These are phyloP conservation scores for Colletotrichum eleusines DNA, from an alignment of 2,329 filamentous ascomycete genomes.

Conservation along the genomic window DNA sequence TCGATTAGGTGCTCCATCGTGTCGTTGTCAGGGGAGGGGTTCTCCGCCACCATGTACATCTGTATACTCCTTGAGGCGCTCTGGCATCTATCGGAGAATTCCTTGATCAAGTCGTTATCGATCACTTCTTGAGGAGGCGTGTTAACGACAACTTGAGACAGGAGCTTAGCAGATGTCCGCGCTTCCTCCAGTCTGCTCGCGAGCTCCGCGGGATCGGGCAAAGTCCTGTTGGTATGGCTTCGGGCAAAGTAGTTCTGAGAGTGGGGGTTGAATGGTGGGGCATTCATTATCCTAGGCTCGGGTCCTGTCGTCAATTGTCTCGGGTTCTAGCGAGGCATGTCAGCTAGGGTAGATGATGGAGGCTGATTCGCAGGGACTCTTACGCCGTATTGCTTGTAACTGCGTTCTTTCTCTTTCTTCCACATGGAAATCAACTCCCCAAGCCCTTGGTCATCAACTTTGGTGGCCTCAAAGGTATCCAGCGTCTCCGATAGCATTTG, in stretches of 20 bases:
- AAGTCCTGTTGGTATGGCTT: constrained; percentile 59
- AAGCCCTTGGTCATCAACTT: constrained; percentile 80
- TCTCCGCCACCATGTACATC: constrained; percentile 82
- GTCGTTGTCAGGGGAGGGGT: constrained; percentile 88
- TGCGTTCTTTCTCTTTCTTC: constrained; percentile 84
- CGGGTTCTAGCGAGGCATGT: constrained; percentile 41
- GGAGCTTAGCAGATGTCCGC: constrained; percentile 87
- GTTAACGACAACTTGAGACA: constrained; percentile 91
- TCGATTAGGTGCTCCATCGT: constrained; percentile 95
- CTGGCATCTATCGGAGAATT: constrained; percentile 90
- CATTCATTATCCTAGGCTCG: constrained; percentile 56
- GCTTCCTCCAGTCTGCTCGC: constrained; percentile 89
- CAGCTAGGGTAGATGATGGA: constrained; percentile 26
- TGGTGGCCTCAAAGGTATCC: constrained; percentile 79
- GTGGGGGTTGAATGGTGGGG: constrained; percentile 57
- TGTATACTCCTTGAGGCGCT: constrained; percentile 86
- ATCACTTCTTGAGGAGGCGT: constrained; percentile 83
- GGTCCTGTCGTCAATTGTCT: constrained; percentile 42
- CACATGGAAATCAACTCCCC: constrained; percentile 84
- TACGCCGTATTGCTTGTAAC: constrained; percentile 64
- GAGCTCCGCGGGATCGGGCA: constrained; percentile 81
- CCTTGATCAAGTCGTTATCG: constrained; percentile 87
- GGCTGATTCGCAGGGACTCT: constrained; percentile 45
- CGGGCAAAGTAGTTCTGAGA: constrained; percentile 70
- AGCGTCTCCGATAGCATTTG: constrained; percentile 91